Conservation (phyloP, 805 yeast species). For the Tetrapisispora pingtungensis region DNA sequence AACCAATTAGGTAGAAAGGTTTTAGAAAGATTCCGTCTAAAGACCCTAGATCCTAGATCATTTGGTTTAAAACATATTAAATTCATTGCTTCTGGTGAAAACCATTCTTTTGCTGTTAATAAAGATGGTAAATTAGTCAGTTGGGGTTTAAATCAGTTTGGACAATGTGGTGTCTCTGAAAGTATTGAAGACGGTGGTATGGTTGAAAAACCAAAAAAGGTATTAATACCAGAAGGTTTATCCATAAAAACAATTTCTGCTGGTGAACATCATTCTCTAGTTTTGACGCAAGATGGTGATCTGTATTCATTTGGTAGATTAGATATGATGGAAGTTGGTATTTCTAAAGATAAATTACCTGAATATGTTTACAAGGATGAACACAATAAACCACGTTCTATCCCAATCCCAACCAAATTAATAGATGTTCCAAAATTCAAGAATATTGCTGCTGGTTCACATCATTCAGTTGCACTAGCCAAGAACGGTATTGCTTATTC, state of each 20-base stretch:
- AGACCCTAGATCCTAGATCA: conserved; percentile 69
- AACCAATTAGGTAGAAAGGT: conserved; percentile 84
- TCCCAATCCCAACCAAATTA: conserved; percentile 75
- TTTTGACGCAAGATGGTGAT: conserved; percentile 61
- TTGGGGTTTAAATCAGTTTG: conserved; percentile 96
- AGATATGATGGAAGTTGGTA: conserved; percentile 90
- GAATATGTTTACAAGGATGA: conserved; percentile 62
- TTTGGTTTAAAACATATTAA: conserved; percentile 73
- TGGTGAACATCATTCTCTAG: conserved; percentile 91
- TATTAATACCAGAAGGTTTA: conserved; percentile 51
- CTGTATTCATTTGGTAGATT: conserved; percentile 82
- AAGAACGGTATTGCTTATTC: conserved; percentile 78
- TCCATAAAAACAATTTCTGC: conserved; percentile 59
- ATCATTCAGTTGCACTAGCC: conserved; percentile 82
- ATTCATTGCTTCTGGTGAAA: conserved; percentile 86
- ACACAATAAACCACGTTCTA: conserved; percentile 70
- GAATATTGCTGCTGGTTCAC: conserved; percentile 73
- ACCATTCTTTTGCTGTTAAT: conserved; percentile 88
- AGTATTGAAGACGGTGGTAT: conserved; percentile 79
- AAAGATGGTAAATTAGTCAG: conserved; percentile 58
- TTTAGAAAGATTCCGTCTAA: conserved; percentile 63
- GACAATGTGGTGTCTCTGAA: conserved; percentile 83
- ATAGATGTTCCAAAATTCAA: conserved; percentile 46
- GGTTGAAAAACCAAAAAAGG: conserved; percentile 65
- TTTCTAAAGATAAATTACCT: conserved; percentile 57